Evolutionary conservation across 2,329 filamentous ascomycete species (phyloP).

Genomic region (Furcasterigmium furcatum): DNA sequence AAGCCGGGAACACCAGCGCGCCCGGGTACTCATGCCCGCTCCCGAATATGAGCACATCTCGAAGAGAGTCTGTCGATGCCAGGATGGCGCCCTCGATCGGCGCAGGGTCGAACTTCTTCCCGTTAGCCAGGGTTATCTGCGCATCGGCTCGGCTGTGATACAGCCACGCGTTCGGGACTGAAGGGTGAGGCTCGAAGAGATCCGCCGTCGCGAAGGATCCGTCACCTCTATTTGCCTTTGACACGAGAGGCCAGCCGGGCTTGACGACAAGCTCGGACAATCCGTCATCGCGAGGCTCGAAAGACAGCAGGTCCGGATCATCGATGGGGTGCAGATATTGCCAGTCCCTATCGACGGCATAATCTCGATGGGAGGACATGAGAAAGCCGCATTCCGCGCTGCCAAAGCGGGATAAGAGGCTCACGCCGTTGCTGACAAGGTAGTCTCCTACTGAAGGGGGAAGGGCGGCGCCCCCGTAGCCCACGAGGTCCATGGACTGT

Average conservation of each 20-base stretch:
- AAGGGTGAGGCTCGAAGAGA: slow-evolving; percentile 53
- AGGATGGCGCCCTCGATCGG: slow-evolving; percentile 54
- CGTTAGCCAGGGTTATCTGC: slow-evolving; percentile 58
- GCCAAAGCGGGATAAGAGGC: slow-evolving; percentile 59
- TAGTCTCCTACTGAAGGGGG: slow-evolving; percentile 47
- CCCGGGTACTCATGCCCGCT: slow-evolving; percentile 52
- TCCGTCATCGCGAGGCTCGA: slow-evolving; percentile 40
- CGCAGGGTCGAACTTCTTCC: slow-evolving; percentile 66
- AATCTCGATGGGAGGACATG: slow-evolving; percentile 58
- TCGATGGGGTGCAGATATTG: slow-evolving; percentile 49
- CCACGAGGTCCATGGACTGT: slow-evolving; percentile 55
- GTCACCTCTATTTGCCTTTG: slow-evolving; percentile 52
- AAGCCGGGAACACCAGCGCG: slow-evolving; percentile 46
- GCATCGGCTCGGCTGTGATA: slow-evolving; percentile 60
- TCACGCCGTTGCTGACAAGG: slow-evolving; percentile 47
- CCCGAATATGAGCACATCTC: slow-evolving; percentile 60
- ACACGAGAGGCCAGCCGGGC: slow-evolving; percentile 55
- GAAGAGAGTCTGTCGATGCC: slow-evolving; percentile 33
- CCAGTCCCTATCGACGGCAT: slow-evolving; percentile 52
- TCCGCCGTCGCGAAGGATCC: slow-evolving; percentile 61
- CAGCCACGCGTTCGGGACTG: slow-evolving; percentile 51
- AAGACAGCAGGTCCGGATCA: slow-evolving; percentile 28
- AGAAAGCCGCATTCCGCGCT: slow-evolving; percentile 66
- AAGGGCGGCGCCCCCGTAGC: slow-evolving; percentile 60
- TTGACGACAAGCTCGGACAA: slow-evolving; percentile 54